Evolutionary conservation across 441 rosid genomes (phyloP).

Genomic region (Theobroma grandiflorum): DNA sequence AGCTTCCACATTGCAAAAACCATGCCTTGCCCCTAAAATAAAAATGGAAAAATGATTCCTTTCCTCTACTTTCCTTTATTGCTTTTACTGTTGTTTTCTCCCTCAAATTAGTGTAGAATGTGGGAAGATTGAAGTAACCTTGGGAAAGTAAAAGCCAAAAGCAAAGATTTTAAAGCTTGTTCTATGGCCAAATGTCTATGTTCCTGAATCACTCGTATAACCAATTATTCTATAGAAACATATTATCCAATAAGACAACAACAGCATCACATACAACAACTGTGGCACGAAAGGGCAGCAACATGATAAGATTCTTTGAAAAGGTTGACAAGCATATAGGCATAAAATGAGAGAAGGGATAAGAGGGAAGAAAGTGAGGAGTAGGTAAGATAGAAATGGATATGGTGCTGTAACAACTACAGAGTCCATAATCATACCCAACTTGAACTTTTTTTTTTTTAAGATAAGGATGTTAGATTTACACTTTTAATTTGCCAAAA

Average conservation of each 20-base stretch:
- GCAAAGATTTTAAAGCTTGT: conserved; percentile 6
- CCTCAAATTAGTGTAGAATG: not conserved
- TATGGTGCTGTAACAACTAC: conserved; percentile 18
- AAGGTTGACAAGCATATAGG: conserved; percentile 8
- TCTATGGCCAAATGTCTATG: not conserved
- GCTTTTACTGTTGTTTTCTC: not conserved
- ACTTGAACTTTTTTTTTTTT: not conserved
- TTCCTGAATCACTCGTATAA: not conserved
- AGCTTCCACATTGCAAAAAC: not conserved
- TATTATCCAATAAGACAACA: conserved; percentile 21
- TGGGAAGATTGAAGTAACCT: not conserved
- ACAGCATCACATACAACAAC: not conserved
- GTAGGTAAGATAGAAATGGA: conserved; percentile 22
- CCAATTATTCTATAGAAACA: not conserved
- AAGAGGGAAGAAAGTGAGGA: not conserved
- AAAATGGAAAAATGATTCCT: not conserved
- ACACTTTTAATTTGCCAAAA: not conserved
- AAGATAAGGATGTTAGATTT: conserved; percentile 1
- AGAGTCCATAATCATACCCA: not conserved
- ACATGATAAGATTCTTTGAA: conserved; percentile 32
- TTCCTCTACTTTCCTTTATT: not conserved
- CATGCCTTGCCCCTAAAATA: not conserved
- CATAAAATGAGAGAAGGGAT: conserved; percentile 9
- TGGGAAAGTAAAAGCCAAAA: conserved; percentile 18
- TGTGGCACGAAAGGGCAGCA: not conserved